phyloP scores from a whole-genome alignment of 306 rosid genomes.

The Begonia loranthoides region DNA sequence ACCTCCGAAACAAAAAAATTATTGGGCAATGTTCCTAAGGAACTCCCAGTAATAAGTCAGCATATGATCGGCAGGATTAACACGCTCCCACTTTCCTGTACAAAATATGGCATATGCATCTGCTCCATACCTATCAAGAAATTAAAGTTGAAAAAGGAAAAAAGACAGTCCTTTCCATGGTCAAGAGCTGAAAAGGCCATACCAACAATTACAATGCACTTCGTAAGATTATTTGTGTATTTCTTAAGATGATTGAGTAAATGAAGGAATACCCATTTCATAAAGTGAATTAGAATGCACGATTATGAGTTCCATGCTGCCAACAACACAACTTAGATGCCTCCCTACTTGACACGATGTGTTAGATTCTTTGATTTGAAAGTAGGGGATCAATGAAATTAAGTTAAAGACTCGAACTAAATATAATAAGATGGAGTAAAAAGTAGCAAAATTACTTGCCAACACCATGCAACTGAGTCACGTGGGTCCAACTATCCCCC shows the following conservation, averaged over 20 bases:
- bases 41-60: conserved; percentile 39
- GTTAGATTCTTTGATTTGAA: too few species aligned
- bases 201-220: too few species aligned
- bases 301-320: too few species aligned
- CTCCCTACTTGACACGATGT: too few species aligned
- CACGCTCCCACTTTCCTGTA: conserved; percentile 38
- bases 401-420: neutral
- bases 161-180: neutral
- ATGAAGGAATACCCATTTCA: too few species aligned
- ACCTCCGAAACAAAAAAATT: too few species aligned
- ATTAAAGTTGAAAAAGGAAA: neutral
- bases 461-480: conserved; percentile 58
- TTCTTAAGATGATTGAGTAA: too few species aligned
- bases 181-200: too few species aligned
- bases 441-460: conserved; percentile 42
- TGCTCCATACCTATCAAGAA: conserved; percentile 42
- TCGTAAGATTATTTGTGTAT: too few species aligned
- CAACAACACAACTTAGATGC: too few species aligned
- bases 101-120: conserved; percentile 57
- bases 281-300: too few species aligned
- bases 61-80: conserved; percentile 29
- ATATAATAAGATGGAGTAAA: neutral
- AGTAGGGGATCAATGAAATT: neutral
- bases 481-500: conserved; percentile 50
- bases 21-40: conserved; percentile 3